phyloP scores from a whole-genome alignment of 441 rosid genomes.

The Pelargonium myrrhifolium region DNA sequence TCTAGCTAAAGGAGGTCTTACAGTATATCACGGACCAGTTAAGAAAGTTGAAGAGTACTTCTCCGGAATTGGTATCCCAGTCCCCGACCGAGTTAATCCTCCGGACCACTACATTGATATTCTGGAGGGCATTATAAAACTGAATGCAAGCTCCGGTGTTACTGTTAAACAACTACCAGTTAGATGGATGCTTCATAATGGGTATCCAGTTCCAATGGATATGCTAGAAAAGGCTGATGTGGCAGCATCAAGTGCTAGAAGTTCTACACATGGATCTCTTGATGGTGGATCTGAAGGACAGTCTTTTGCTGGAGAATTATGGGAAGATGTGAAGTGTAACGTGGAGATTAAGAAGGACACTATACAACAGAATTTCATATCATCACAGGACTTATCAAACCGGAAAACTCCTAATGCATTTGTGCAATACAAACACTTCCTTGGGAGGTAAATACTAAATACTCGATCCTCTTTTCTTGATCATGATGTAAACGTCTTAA shows the following conservation, averaged over 20 bases:
- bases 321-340: conserved; percentile 61
- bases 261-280: conserved; percentile 34
- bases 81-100: conserved; percentile 87
- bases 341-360: conserved; percentile 57
- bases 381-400: conserved; percentile 51
- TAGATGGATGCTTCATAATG: conserved; percentile 95
- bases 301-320: conserved; percentile 67
- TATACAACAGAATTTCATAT: conserved; percentile 38
- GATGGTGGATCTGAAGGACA: conserved; percentile 31
- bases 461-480: neutral
- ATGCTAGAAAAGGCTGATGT: conserved; percentile 62
- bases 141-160: conserved; percentile 35
- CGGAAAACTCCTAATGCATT: conserved; percentile 55
- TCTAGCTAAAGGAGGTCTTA: conserved; percentile 87
- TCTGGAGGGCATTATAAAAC: conserved; percentile 79
- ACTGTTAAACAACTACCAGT: conserved; percentile 66
- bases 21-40: conserved; percentile 79
- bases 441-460: conserved; percentile 65
- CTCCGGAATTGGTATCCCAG: conserved; percentile 57
- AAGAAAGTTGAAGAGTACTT: conserved; percentile 90
- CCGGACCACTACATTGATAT: conserved; percentile 94
- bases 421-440: conserved; percentile 73
- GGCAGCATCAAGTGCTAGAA: conserved; percentile 17
- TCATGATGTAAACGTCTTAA: neutral
- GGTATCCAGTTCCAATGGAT: conserved; percentile 75